Percentiles rank a stretch among this genome's conserved stretches.
These are phyloP conservation scores for Hanseniaspora singularis DNA, from an alignment of 805 yeast genomes.

Conservation along the genomic window DNA sequence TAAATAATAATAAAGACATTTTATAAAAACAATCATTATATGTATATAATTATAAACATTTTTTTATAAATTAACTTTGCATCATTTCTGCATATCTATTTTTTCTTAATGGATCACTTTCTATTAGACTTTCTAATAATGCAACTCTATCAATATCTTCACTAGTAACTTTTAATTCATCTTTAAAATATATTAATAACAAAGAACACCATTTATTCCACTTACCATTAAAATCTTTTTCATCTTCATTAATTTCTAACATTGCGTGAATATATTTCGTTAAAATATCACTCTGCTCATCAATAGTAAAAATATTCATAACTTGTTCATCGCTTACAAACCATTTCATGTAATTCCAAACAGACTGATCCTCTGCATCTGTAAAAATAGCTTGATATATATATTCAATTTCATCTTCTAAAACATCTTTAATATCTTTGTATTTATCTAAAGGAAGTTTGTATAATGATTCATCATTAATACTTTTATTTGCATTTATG, in stretches of 20 bases:
- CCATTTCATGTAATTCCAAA: conserved; percentile 87
- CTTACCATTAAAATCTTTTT: conserved; percentile 49
- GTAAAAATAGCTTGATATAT: conserved; percentile 77
- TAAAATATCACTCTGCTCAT: conserved; percentile 31
- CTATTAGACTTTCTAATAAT: conserved; percentile 34
- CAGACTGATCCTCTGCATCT: conserved; percentile 88
- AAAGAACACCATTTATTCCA: conserved; percentile 73
- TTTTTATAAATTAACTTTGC: neutral
- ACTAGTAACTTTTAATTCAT: conserved; percentile 28
- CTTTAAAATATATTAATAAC: conserved; percentile 38
- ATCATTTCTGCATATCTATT: conserved; percentile 36
- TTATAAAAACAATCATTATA: too few species aligned
- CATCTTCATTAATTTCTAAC: conserved; percentile 57
- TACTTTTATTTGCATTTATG: conserved; percentile 20
- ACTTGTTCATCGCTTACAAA: conserved; percentile 34
- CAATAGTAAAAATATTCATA: conserved; percentile 18
- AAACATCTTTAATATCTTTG: conserved; percentile 28
- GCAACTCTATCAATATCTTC: conserved; percentile 21
- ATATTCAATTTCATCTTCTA: conserved; percentile 50
- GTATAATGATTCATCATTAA: too few species aligned
- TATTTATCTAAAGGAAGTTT: conserved; percentile 18
- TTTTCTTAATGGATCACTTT: conserved; percentile 53
- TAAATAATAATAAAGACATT: neutral
- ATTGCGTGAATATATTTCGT: conserved; percentile 38
- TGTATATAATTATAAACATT: too few species aligned